Evolutionary conservation across 352 stramenopile genomes (phyloP).

Genomic region (Phytophthora pini): DNA sequence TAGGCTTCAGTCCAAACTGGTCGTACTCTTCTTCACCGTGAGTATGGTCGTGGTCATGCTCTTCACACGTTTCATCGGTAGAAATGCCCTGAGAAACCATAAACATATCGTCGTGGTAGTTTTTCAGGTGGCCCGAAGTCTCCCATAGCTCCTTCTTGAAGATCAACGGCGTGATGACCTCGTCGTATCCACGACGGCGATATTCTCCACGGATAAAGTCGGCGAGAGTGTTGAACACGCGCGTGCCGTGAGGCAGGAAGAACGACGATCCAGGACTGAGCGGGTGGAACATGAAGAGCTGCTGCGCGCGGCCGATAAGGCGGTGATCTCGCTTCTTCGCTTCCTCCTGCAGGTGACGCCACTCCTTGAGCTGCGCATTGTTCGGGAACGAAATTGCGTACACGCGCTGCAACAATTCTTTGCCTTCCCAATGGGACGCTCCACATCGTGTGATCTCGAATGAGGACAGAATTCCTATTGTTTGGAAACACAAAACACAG

Average conservation of each 20-base stretch:
- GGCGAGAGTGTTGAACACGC: constrained; percentile 98
- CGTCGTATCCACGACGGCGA: constrained; percentile 91
- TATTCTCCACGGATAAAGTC: constrained; percentile 90
- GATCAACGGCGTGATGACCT: constrained; percentile 98
- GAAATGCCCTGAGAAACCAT: constrained; percentile 81
- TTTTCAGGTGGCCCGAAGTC: constrained; percentile 96
- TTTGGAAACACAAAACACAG: constrained; percentile 7
- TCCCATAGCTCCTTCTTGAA: constrained; percentile 98
- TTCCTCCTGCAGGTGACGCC: constrained; percentile 92
- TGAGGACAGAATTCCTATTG: constrained; percentile 85
- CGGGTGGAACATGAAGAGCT: constrained; percentile 96
- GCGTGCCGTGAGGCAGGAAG: constrained; percentile 97
- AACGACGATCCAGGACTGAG: constrained; percentile 97
- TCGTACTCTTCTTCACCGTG: constrained; percentile 62
- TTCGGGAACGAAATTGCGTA: constrained; percentile 97
- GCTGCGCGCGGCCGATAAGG: constrained; percentile 93
- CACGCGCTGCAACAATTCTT: constrained; percentile 95
- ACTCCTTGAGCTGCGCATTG: constrained; percentile 88
- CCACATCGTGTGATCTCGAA: constrained; percentile 96
- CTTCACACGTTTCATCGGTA: constrained; percentile 31
- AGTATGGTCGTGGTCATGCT: constrained; percentile 26
- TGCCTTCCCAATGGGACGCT: constrained; percentile 92
- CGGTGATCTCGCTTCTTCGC: constrained; percentile 97
- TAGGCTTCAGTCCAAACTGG: constrained; percentile 97
- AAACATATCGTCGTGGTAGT: constrained; percentile 98